Conservation (phyloP, 805 yeast genomes). For the Lipomyces spencermartinsiae region DNA sequence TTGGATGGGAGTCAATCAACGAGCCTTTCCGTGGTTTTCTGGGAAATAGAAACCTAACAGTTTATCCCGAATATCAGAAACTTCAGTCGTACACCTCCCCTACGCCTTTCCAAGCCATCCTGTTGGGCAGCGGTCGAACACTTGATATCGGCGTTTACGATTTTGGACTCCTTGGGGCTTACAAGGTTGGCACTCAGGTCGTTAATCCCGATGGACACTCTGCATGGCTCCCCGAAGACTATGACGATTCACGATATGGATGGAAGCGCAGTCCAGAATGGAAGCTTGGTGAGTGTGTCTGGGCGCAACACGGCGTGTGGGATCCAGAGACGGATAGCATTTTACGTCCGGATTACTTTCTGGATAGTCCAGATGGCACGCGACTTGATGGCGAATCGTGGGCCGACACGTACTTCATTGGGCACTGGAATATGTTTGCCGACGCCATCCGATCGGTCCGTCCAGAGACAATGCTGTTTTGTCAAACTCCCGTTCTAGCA, state of each 20-base stretch:
- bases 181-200: slow-evolving; percentile 59
- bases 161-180: slow-evolving; percentile 79
- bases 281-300: slow-evolving; percentile 77
- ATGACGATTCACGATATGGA: slow-evolving; percentile 68
- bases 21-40: slow-evolving; percentile 83
- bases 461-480: slow-evolving; percentile 58
- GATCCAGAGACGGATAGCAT: slow-evolving; percentile 50
- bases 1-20: slow-evolving; percentile 85
- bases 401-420: slow-evolving; percentile 67
- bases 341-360: slow-evolving; percentile 60
- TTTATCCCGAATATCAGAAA: slow-evolving; percentile 61
- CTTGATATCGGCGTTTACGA: slow-evolving; percentile 71
- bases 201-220: slow-evolving; percentile 70
- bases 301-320: slow-evolving; percentile 86
- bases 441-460: slow-evolving; percentile 54
- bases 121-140: slow-evolving; percentile 78
- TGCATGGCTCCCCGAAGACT: slow-evolving; percentile 70
- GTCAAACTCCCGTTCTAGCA: slow-evolving; percentile 84
- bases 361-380: slow-evolving; percentile 47
- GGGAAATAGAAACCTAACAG: slow-evolving; percentile 63
- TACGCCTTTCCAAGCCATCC: slow-evolving; percentile 73
- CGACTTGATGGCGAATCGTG: slow-evolving; percentile 60
- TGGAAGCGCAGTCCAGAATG: slow-evolving; percentile 70
- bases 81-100: slow-evolving; percentile 83
- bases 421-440: slow-evolving; percentile 62